Percentiles rank a stretch among this genome's conserved stretches.
These are phyloP conservation scores for Cryptosporidium xiaoi DNA, from an alignment of 169 alveolate genomes.

Conservation along the genomic window DNA sequence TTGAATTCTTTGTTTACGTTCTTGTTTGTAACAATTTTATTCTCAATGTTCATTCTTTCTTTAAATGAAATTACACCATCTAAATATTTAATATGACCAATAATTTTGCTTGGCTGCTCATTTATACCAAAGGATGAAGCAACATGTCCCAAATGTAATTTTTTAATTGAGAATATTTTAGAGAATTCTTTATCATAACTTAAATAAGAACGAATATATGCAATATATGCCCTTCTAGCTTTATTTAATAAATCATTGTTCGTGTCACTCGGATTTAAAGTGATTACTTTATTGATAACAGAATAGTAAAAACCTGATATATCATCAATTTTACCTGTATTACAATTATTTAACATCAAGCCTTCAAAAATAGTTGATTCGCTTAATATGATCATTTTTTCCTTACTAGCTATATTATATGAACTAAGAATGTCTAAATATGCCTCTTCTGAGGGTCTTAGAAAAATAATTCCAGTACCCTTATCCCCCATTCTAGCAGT, in stretches of 20 bases:
- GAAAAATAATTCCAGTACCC: conserved; percentile 86
- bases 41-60: conserved; percentile 19
- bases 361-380: conserved; percentile 72
- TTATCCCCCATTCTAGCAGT: conserved; percentile 93
- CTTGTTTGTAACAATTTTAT: neutral
- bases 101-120: conserved; percentile 65
- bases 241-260: conserved; percentile 57
- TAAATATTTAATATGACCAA: conserved; percentile 41
- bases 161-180: conserved; percentile 53
- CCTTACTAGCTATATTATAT: conserved; percentile 6
- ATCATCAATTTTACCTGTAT: conserved; percentile 59
- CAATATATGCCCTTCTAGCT: conserved; percentile 72
- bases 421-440: conserved; percentile 60
- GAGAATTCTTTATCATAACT: conserved; percentile 71
- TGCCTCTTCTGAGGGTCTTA: conserved; percentile 78
- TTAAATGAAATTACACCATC: conserved; percentile 37
- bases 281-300: conserved; percentile 49
- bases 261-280: conserved; percentile 44
- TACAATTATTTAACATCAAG: conserved; percentile 25
- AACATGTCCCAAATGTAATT: conserved; percentile 65
- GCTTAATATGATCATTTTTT: conserved; percentile 36
- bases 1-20: neutral
- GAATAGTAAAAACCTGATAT: conserved; percentile 68
- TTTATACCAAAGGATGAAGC: conserved; percentile 73
- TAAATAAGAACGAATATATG: conserved; percentile 61